A percentile compares a stretch with the other conserved stretches of the same genome.
phyloP scores from a whole-genome alignment of 768 basidiomycete genomes.

The Agaricus bisporus region DNA sequence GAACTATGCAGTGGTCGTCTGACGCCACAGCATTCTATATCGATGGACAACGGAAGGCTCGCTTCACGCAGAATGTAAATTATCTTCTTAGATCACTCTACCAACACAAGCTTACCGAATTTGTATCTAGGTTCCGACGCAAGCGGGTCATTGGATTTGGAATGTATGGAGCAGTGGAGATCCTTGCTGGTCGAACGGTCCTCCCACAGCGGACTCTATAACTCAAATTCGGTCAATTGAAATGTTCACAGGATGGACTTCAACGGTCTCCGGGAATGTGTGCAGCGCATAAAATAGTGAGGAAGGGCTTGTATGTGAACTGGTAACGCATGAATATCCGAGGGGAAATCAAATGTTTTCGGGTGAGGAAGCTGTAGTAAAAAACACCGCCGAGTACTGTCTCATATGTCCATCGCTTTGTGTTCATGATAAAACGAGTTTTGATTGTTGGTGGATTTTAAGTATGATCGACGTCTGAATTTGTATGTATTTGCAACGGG shows the following conservation, averaged over 20 bases:
- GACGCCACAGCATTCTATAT: conserved; percentile 27
- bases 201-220: conserved; percentile 26
- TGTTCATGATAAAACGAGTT: too few relatives aligned
- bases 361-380: too few relatives aligned
- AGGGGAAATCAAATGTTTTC: background rate
- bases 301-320: too few relatives aligned
- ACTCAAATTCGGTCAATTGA: conserved; percentile 30
- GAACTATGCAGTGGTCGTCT: conserved; percentile 22
- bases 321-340: too few relatives aligned
- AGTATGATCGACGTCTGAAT: background rate
- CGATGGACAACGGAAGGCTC: conserved; percentile 24
- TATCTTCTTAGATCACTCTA: background rate
- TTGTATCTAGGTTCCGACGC: conserved; percentile 21
- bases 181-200: conserved; percentile 29
- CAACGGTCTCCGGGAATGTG: conserved; percentile 18
- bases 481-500: background rate
- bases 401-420: too few relatives aligned
- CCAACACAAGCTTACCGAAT: background rate
- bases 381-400: too few relatives aligned
- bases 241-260: conserved; percentile 26
- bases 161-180: conserved; percentile 31
- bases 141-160: conserved; percentile 26
- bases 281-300: background rate
- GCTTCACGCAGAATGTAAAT: conserved; percentile 25
- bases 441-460: background rate